phyloP scores from a whole-genome alignment of 2,329 filamentous ascomycete genomes.

The Canariomyces notabilis region DNA sequence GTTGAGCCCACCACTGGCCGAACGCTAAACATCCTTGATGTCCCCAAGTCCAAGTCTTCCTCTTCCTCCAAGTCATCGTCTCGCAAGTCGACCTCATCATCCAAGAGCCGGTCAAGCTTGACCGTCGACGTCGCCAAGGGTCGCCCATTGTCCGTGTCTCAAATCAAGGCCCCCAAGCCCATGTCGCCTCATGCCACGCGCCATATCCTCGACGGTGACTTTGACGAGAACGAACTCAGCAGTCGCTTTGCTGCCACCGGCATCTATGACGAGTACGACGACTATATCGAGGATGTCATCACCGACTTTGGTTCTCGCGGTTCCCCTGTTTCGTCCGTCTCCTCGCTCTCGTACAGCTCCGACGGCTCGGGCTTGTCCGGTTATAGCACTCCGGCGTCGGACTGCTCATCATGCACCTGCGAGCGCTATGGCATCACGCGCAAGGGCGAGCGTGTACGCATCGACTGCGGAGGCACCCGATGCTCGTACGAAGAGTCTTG shows the following conservation, averaged over 20 bases:
- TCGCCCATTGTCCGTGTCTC: constrained; percentile 78
- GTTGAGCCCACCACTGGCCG: constrained; percentile 95
- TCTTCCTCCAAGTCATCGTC: constrained; percentile 42
- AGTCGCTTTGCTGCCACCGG: constrained; percentile 63
- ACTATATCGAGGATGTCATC: constrained; percentile 48
- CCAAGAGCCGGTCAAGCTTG: constrained; percentile 40
- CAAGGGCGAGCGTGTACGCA: constrained; percentile 86
- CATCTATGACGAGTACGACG: constrained; percentile 48
- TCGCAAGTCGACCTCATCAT: constrained; percentile 39
- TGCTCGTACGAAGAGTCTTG: constrained; percentile 71
- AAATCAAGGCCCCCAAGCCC: constrained; percentile 88
- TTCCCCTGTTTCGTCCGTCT: constrained; percentile 61
- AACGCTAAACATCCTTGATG: constrained; percentile 95
- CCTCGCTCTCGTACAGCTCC: constrained; percentile 65
- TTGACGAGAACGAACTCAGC: constrained; percentile 72
- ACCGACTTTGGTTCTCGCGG: constrained; percentile 48
- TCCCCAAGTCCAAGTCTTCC: constrained; percentile 56
- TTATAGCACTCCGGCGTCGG: constrained; percentile 74
- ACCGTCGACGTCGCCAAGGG: constrained; percentile 74
- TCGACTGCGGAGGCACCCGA: constrained; percentile 86
- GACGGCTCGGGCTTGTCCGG: constrained; percentile 71
- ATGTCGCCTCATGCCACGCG: constrained; percentile 82
- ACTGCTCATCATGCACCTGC: constrained; percentile 79
- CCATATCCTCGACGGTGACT: constrained; percentile 79
- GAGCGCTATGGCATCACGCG: constrained; percentile 96